Evolutionary conservation across 75 land plant species (phyloP), one percentile per base, ranked within the genome.

Genomic region (Adiantum capillusveneris): DNA sequence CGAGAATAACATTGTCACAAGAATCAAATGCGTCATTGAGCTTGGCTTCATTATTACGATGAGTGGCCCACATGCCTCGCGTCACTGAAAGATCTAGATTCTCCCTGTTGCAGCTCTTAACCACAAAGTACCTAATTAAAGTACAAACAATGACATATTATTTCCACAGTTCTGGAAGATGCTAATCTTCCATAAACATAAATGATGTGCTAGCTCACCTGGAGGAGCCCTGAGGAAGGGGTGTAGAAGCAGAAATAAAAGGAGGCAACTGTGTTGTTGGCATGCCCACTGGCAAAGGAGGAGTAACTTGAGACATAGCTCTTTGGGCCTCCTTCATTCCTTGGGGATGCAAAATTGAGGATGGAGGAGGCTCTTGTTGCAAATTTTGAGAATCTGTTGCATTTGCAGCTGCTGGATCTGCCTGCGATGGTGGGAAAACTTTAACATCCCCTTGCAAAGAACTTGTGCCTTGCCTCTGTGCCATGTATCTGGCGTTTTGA

Each of bases 41-140:
- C 71, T 89, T 93, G 22, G 95, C 76, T 75, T 93, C 98, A 57
- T 93, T 93, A 72, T 88, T 93, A 52, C 98, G 82, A 76, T 93
- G 98, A 53, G 98, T 93, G 57, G 98, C 98, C 98, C 98, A 93
- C 42, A 93, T 75, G 44, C 96, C 96, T 70, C 87, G 79, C 65
- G 84, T 87, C 29, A 89, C 98, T 61, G 98, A 93, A 14, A 93
- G 68, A 66, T 93, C 96, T 81, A 93, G 55, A 66, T 93, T 93
- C 67, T 93, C 98, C 50, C 81, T 71, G 62, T 89, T 93, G 73
- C 87, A 86, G 62, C 98, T 93, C 80, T 93, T 93, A 60, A 93
- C 98, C 59, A 93, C 83, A 71, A 93, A 93, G 64, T 83, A 93
- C 84, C 98, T 93, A 9, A n/a, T n/a, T n/a, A n/a, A n/a, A n/a